Percentiles rank a stretch among this genome's conserved stretches.
Evolutionary conservation across 345 rosid genomes (phyloP).

Genomic region (Corchorus olitorius): DNA sequence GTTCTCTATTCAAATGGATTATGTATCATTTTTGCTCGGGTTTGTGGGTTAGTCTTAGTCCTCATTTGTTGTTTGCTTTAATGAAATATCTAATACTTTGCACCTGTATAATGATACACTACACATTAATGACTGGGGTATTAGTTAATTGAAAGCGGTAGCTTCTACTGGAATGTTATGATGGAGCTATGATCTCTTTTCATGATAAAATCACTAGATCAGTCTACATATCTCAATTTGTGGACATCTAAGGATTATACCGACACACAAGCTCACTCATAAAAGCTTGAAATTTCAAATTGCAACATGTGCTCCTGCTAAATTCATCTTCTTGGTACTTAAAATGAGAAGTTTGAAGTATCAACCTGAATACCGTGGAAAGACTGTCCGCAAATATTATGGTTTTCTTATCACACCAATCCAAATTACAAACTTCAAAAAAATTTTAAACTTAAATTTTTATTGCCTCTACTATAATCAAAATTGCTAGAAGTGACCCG

Average conservation of each 20-base stretch:
- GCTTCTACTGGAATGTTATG: neutral
- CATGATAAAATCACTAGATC: neutral
- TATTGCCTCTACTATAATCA: neutral
- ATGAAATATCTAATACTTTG: constrained; percentile 2
- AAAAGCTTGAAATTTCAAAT: neutral
- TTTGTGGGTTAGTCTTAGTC: constrained; percentile 7
- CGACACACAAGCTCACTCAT: neutral
- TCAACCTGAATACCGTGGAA: neutral
- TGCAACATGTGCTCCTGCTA: neutral
- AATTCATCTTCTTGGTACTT: neutral
- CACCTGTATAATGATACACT: neutral
- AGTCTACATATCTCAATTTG: neutral
- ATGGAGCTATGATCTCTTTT: neutral
- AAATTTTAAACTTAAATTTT: no score
- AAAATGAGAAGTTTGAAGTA: neutral
- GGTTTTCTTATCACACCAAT: neutral
- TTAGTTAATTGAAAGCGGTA: neutral
- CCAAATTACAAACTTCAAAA: neutral
- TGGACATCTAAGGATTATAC: neutral
- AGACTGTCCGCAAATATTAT: neutral
- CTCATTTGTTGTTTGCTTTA: neutral
- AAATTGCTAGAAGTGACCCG: no score
- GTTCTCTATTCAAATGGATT: constrained; percentile 10
- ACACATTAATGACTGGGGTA: neutral
- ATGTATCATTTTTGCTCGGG: constrained; percentile 12